Percentiles rank a stretch among this genome's conserved stretches.
Evolutionary conservation across 192 early-diverging fungal species (phyloP).

Genomic region (Backusella parvicylindrica): DNA sequence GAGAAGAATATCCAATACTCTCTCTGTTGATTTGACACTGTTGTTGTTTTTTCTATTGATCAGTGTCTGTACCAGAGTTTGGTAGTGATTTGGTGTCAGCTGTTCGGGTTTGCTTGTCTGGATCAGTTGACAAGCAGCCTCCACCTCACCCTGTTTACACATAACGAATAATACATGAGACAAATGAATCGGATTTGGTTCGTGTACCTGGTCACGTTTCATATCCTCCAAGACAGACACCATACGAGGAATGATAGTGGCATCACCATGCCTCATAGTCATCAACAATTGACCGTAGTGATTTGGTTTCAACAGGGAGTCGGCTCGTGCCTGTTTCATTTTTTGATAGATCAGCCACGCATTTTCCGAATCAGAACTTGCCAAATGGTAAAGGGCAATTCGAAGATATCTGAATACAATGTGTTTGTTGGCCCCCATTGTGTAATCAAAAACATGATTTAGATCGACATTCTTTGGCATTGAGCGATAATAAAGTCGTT

Average conservation of each 20-base stretch:
- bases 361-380: neutral
- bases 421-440: neutral
- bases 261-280: slow-evolving; percentile 10
- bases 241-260: neutral
- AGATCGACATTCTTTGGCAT: neutral
- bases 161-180: slow-evolving; percentile 19
- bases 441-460: neutral
- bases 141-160: neutral
- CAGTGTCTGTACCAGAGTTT: slow-evolving; percentile 10
- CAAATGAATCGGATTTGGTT: neutral
- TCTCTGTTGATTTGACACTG: neutral
- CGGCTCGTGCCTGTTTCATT: slow-evolving; percentile 8
- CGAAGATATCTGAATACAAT: slow-evolving; percentile 25
- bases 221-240: slow-evolving; percentile 15
- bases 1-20: neutral
- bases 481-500: neutral
- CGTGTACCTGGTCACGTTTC: neutral
- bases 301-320: slow-evolving; percentile 6
- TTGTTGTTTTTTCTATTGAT: neutral
- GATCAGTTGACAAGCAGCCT: neutral
- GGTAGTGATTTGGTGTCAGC: slow-evolving; percentile 3
- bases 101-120: neutral
- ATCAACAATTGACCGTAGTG: slow-evolving; percentile 29
- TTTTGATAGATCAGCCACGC: slow-evolving; percentile 22
- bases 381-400: slow-evolving; percentile 13